phyloP scores from a whole-genome alignment of 1,284 basidiomycete species.

The Fomitopsis palustris region DNA sequence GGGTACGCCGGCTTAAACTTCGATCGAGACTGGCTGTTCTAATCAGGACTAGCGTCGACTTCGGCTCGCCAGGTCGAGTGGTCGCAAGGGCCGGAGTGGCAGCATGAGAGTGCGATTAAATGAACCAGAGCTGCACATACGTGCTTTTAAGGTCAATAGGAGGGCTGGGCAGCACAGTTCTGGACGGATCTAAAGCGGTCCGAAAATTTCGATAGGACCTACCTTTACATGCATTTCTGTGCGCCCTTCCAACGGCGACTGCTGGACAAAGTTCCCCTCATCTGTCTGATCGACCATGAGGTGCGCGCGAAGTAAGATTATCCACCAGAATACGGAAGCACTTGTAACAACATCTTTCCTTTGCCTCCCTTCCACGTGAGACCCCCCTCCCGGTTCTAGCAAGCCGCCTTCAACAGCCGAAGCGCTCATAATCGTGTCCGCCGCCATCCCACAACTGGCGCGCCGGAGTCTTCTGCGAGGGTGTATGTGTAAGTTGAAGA shows the following conservation, averaged over 20 bases:
- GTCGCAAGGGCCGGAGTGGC: background rate
- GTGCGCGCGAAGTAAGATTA: background rate
- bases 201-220: background rate
- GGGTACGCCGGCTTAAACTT: conserved; percentile 4
- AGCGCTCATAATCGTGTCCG: background rate
- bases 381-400: background rate
- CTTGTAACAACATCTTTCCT: background rate
- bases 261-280: background rate
- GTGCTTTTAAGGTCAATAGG: background rate
- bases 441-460: background rate
- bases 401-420: background rate
- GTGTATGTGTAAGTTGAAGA: background rate
- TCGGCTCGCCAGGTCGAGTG: background rate
- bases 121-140: background rate
- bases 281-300: conserved; percentile 6
- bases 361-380: background rate
- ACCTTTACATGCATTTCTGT: background rate
- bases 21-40: conserved; percentile 7
- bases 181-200: conserved; percentile 1
- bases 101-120: background rate
- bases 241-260: background rate
- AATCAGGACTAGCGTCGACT: conserved; percentile 1
- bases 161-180: background rate
- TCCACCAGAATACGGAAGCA: conserved; percentile 2
- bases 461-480: background rate